A percentile compares a stretch with the other conserved stretches of the same genome.
Evolutionary conservation across 176 grass and related monocot genomes (phyloP).

Genomic region (Thalia dealbata): DNA sequence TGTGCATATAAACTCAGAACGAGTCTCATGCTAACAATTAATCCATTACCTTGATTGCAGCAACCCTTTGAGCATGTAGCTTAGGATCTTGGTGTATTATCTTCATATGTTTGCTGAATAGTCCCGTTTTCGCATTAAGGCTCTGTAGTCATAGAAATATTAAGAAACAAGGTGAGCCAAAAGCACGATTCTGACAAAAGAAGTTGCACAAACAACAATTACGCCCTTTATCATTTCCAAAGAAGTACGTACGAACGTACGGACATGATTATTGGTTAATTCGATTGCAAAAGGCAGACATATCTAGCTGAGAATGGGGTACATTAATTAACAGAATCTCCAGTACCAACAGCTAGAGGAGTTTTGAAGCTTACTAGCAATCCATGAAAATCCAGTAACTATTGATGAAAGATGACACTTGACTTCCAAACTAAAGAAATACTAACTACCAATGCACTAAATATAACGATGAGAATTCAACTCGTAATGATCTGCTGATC

Average conservation of each 20-base stretch:
- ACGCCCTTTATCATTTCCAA: background rate
- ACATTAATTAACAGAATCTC: background rate
- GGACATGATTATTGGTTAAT: background rate
- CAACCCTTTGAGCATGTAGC: slow-evolving; percentile 80
- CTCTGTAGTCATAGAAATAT: slow-evolving; percentile 65
- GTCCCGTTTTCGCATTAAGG: slow-evolving; percentile 98
- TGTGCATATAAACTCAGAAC: background rate
- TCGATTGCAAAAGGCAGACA: no score
- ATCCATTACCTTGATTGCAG: slow-evolving; percentile 72
- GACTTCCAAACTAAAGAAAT: background rate
- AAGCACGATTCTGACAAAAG: background rate
- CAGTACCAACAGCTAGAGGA: background rate
- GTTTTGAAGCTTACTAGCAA: background rate
- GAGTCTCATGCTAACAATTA: background rate
- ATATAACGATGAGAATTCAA: slow-evolving; percentile 28
- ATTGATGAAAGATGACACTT: background rate
- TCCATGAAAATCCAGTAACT: background rate
- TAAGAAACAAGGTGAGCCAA: slow-evolving; percentile 15
- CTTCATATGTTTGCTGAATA: slow-evolving; percentile 91
- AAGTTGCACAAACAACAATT: background rate
- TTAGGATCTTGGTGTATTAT: slow-evolving; percentile 62
- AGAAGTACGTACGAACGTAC: background rate
- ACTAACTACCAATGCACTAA: slow-evolving; percentile 2
- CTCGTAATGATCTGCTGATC: slow-evolving; percentile 75
- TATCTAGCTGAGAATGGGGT: no score